These are phyloP conservation scores for Trypethelium eluteriae DNA, from an alignment of 495 filamentous ascomycete species.

Conservation along the genomic window DNA sequence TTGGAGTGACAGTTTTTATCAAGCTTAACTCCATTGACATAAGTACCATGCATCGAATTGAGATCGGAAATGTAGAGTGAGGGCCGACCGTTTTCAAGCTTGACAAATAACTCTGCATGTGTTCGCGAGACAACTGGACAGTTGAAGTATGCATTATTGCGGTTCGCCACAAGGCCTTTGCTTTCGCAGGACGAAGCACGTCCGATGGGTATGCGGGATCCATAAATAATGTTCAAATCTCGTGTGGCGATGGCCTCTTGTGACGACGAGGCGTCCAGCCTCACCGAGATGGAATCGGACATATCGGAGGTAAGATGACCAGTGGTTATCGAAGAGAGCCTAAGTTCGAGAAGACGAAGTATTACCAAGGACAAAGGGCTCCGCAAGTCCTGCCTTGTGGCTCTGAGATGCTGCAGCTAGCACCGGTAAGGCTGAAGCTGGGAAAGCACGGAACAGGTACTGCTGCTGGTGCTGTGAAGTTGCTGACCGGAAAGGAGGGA, in stretches of 20 bases:
- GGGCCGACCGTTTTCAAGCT: slow-evolving; percentile 24
- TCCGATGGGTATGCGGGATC: slow-evolving; percentile 42
- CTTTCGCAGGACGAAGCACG: slow-evolving; percentile 51
- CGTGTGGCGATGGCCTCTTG: slow-evolving; percentile 11
- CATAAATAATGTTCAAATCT: slow-evolving; percentile 12
- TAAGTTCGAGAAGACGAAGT: neutral
- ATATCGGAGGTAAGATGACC: neutral
- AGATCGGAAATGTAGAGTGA: slow-evolving; percentile 42
- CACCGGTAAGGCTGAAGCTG: too few species aligned
- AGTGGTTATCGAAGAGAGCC: neutral
- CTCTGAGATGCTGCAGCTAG: too few species aligned
- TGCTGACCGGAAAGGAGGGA: too few species aligned
- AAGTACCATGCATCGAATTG: slow-evolving; percentile 54
- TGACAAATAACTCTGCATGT: slow-evolving; percentile 55
- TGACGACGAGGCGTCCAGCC: neutral
- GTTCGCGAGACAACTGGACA: slow-evolving; percentile 74
- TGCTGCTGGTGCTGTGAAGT: too few species aligned
- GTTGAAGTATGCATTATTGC: slow-evolving; percentile 66
- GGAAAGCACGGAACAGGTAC: too few species aligned
- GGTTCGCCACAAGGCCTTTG: slow-evolving; percentile 44
- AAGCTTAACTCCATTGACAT: slow-evolving; percentile 28
- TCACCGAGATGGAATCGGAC: neutral
- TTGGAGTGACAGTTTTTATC: neutral
- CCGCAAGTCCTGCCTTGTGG: too few species aligned
- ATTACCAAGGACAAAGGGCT: too few species aligned